A percentile compares a stretch with the other conserved stretches of the same genome.
Evolutionary conservation across 2,329 filamentous ascomycete genomes (phyloP).

Genomic region (Trichophyton mentagrophytes): DNA sequence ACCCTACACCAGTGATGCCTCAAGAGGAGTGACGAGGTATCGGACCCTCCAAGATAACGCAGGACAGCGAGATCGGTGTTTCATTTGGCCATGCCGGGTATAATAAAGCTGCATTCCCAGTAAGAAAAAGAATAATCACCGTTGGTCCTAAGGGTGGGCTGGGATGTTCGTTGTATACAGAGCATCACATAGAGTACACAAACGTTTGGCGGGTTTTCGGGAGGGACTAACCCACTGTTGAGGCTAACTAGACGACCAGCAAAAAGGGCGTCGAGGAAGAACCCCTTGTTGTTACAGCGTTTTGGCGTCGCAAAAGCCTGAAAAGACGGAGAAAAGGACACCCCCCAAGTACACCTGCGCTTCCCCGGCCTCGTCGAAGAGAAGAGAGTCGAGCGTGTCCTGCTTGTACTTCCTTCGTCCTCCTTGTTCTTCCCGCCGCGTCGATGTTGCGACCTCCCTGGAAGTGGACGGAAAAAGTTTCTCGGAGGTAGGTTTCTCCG

Average conservation of each 20-base stretch:
- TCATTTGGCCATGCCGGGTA: slow-evolving; percentile 1
- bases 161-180: background rate
- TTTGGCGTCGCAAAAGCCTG: background rate
- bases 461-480: background rate
- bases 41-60: background rate
- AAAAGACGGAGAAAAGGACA: background rate
- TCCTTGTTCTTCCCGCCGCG: background rate
- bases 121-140: background rate
- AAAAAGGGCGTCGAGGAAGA: background rate
- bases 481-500: background rate
- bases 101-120: background rate
- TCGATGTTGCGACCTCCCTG: background rate
- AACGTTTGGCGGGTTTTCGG: background rate
- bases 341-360: background rate
- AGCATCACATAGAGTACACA: background rate
- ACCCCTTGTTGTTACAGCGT: background rate
- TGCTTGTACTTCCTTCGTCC: background rate
- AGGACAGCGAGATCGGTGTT: background rate
- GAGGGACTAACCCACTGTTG: background rate
- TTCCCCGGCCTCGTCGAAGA: background rate
- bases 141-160: slow-evolving; percentile 1
- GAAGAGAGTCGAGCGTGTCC: background rate
- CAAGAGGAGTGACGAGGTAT: background rate
- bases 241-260: background rate
- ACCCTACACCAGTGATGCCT: background rate